Conservation (phyloP, 768 basidiomycete genomes). For the Scleroderma citrinum region DNA sequence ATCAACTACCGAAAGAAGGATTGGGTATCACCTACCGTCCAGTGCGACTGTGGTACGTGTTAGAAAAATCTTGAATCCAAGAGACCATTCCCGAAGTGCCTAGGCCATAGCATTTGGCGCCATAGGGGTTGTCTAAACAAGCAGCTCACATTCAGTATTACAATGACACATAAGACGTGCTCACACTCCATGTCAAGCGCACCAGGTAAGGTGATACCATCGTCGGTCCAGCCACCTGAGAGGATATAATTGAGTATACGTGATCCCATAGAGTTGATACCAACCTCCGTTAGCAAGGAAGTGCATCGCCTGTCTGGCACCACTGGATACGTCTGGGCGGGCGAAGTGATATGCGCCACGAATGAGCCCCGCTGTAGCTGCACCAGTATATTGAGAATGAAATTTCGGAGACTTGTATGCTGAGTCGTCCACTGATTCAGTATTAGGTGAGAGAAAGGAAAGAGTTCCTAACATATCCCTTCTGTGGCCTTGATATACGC, state of each 20-base stretch:
- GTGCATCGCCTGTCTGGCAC: slow-evolving; percentile 53
- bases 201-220: slow-evolving; percentile 59
- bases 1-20: not conserved
- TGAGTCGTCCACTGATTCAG: not conserved
- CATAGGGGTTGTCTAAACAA: slow-evolving; percentile 43
- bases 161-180: not conserved
- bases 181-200: slow-evolving; percentile 59
- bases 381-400: slow-evolving; percentile 47
- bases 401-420: slow-evolving; percentile 28
- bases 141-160: not conserved
- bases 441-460: not conserved
- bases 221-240: slow-evolving; percentile 46
- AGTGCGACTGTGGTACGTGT: slow-evolving; percentile 47
- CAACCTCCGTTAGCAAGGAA: slow-evolving; percentile 53
- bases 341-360: slow-evolving; percentile 61
- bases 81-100: slow-evolving; percentile 50
- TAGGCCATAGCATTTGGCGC: slow-evolving; percentile 49
- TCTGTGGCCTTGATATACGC: slow-evolving; percentile 68
- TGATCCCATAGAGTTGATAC: not conserved
- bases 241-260: not conserved
- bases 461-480: slow-evolving; percentile 37
- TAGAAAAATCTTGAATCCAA: slow-evolving; percentile 58
- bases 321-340: slow-evolving; percentile 45
- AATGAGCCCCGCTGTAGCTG: slow-evolving; percentile 49
- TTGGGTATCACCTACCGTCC: slow-evolving; percentile 32